A percentile compares a stretch with the other conserved stretches of the same genome.
These are phyloP conservation scores for Heterobasidion parviporum DNA, from an alignment of 1,284 basidiomycete species.

Conservation along the genomic window DNA sequence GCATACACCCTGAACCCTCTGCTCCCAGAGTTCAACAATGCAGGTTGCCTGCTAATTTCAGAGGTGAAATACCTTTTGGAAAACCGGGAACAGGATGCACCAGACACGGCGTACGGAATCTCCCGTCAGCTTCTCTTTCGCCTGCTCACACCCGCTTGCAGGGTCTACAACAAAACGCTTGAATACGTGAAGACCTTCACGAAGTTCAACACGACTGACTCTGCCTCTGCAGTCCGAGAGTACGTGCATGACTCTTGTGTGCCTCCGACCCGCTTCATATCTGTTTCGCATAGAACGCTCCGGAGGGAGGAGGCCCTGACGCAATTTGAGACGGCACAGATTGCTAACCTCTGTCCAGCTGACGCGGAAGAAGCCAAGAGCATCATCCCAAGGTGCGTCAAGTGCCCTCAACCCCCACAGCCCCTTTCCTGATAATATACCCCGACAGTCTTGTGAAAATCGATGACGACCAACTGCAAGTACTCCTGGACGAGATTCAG, in stretches of 20 bases:
- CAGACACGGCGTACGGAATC: slow-evolving; percentile 64
- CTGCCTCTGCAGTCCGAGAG: slow-evolving; percentile 85
- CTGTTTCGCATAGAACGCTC: slow-evolving; percentile 44
- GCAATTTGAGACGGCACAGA: slow-evolving; percentile 88
- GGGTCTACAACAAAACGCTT: slow-evolving; percentile 88
- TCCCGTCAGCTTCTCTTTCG: neutral
- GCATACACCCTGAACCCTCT: neutral
- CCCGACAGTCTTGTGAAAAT: slow-evolving; percentile 67
- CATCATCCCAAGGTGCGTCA: slow-evolving; percentile 71
- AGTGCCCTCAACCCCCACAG: neutral
- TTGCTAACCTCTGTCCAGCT: slow-evolving; percentile 84
- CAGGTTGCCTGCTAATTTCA: slow-evolving; percentile 83
- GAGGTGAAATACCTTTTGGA: slow-evolving; percentile 88
- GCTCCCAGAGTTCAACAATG: slow-evolving; percentile 77
- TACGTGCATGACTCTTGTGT: slow-evolving; percentile 28
- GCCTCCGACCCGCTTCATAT: neutral
- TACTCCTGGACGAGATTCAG: slow-evolving; percentile 79
- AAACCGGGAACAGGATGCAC: slow-evolving; percentile 76
- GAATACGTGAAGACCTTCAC: slow-evolving; percentile 90
- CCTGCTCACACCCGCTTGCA: slow-evolving; percentile 19
- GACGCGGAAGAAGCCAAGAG: slow-evolving; percentile 89
- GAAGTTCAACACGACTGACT: slow-evolving; percentile 83
- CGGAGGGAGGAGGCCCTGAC: slow-evolving; percentile 70
- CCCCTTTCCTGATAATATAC: neutral
- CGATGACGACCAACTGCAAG: slow-evolving; percentile 80